Evolutionary conservation across 1,284 basidiomycete species (phyloP), one percentile per base, ranked within the genome.

Genomic region (Microbotryum saponariae): DNA sequence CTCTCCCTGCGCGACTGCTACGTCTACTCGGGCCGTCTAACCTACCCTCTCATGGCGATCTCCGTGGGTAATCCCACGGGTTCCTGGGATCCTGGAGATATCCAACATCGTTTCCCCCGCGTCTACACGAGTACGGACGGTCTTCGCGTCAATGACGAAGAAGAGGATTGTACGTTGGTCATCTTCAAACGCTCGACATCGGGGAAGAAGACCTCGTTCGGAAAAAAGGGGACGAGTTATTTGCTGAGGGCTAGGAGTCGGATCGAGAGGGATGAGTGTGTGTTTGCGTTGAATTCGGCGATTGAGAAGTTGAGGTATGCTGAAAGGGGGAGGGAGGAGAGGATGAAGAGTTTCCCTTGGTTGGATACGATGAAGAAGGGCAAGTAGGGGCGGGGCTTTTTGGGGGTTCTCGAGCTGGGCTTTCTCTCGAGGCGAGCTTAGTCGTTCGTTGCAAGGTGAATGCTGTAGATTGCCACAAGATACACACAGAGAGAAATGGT

Each of bases 101-200:
- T 54, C 20, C 59, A 58, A 31, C 62, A 60, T n/a, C 58, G 59
- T n/a, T 60, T 67, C 44, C 65, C 70, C 20, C 59, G 70, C 4
- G 61, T 66, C 53, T 71, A 71, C 46, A 52, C 59, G 6, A 48
- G 49, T 18, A 47, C 59, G n/a, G 70, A 71, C 48, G 66, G 66
- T 5, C 52, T 71, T 8, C 44, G 67, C 5, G 56, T 62, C 1
- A 62, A 61, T 25, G 70, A 70, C 57, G 70, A 70, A 20, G 65
- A 64, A 12, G 68, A 69, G 52, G 70, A 71, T 46, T 68, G 68
- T 42, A 70, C 68, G 21, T 65, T 71, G 12, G 63, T 67, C n/a
- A 25, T 71, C 7, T 59, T 65, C 18, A 54, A 53, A 25, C 61
- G 61, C 44, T 58, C 57, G 47, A 51, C 42, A 21, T 54, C 44